phyloP scores from a whole-genome alignment of 495 filamentous ascomycete genomes.

The Sordaria brevicollis region DNA sequence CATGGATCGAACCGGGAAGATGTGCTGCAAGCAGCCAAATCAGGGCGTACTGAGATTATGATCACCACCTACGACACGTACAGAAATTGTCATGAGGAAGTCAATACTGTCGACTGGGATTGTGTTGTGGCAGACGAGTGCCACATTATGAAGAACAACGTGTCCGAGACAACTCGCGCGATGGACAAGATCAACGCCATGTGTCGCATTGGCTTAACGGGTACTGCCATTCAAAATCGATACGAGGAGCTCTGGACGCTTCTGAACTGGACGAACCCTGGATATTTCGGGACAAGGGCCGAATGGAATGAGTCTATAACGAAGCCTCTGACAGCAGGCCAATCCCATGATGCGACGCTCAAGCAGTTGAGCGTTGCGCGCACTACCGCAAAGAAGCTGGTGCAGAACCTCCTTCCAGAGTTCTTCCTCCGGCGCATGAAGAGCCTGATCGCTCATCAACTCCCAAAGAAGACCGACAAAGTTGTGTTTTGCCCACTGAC shows the following conservation, averaged over 20 bases:
- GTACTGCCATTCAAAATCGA: constrained; percentile 95
- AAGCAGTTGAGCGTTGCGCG: constrained; percentile 72
- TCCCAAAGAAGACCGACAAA: constrained; percentile 91
- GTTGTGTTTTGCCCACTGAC: constrained; percentile 95
- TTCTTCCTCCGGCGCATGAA: constrained; percentile 96
- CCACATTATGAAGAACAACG: constrained; percentile 76
- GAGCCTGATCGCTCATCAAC: constrained; percentile 78
- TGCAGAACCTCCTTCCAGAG: constrained; percentile 76
- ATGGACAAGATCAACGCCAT: constrained; percentile 91
- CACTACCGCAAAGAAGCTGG: constrained; percentile 74
- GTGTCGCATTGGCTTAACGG: constrained; percentile 87
- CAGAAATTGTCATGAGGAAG: constrained; percentile 55
- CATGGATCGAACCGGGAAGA: constrained; percentile 67
- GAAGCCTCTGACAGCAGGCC: constrained; percentile 71
- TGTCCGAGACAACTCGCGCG: constrained; percentile 65
- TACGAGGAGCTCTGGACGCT: constrained; percentile 97
- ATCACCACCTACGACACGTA: constrained; percentile 93
- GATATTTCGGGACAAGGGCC: constrained; percentile 64
- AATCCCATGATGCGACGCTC: constrained; percentile 82
- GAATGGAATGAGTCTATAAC: constrained; percentile 73
- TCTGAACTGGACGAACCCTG: constrained; percentile 94
- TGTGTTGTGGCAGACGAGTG: constrained; percentile 97
- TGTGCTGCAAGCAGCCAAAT: constrained; percentile 61
- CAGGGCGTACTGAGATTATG: constrained; percentile 74
- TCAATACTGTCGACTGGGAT: constrained; percentile 90